phyloP scores from a whole-genome alignment of 768 basidiomycete species.

The Leccinum imitatum region DNA sequence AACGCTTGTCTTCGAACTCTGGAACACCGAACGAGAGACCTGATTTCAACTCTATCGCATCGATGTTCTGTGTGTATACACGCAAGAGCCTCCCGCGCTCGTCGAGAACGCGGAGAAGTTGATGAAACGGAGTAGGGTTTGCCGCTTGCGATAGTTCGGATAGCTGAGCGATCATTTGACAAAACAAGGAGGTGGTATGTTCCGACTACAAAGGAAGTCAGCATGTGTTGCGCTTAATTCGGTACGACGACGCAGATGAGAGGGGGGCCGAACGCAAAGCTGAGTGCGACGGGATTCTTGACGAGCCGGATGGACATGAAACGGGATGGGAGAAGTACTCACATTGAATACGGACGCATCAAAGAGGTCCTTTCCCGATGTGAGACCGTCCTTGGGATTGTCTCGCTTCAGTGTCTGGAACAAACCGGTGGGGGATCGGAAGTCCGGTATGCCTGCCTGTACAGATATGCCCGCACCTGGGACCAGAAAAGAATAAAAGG shows the following conservation, averaged over 20 bases:
- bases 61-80: constrained; percentile 94
- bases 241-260: constrained; percentile 1
- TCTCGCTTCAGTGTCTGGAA: constrained; percentile 78
- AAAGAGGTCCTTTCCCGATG: constrained; percentile 84
- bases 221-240: constrained; percentile 11
- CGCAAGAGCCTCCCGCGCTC: constrained; percentile 73
- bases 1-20: constrained; percentile 57
- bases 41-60: constrained; percentile 83
- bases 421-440: constrained; percentile 76
- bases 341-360: constrained; percentile 90
- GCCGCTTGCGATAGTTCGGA: constrained; percentile 72
- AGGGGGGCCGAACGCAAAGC: neutral
- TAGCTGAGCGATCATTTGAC: constrained; percentile 86
- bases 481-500: neutral
- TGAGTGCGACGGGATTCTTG: neutral
- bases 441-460: constrained; percentile 86
- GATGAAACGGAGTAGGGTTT: constrained; percentile 79
- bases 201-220: constrained; percentile 53
- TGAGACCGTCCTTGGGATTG: constrained; percentile 68
- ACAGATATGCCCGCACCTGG: constrained; percentile 88
- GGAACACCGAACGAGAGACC: constrained; percentile 88
- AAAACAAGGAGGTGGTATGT: constrained; percentile 73
- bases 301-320: constrained; percentile 3
- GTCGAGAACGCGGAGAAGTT: constrained; percentile 71
- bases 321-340: constrained; percentile 26